A percentile compares a stretch with the other conserved stretches of the same genome.
These are phyloP conservation scores for Veloboletus limbatus DNA, from an alignment of 1,284 basidiomycete genomes.

Conservation along the genomic window DNA sequence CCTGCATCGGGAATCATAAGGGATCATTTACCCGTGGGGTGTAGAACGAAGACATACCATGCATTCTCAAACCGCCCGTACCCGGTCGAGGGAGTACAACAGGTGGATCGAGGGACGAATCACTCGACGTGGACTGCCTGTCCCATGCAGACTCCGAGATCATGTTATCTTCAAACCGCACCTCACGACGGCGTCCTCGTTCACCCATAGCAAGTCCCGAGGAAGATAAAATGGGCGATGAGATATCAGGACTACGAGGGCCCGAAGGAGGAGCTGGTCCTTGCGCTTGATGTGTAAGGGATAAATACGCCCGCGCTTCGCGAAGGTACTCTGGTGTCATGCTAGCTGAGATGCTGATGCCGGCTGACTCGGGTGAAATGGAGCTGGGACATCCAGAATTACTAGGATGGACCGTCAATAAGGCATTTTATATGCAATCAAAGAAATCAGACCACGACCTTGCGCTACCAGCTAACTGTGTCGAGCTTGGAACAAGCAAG, in stretches of 20 bases:
- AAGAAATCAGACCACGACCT: conserved; percentile 12
- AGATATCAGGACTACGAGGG: conserved; percentile 21
- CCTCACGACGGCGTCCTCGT: conserved; percentile 33
- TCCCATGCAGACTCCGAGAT: conserved; percentile 34
- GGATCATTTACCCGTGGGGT: neutral
- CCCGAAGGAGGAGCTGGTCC: conserved; percentile 11
- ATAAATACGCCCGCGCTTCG: conserved; percentile 34
- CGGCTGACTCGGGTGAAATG: conserved; percentile 36
- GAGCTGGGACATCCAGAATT: conserved; percentile 30
- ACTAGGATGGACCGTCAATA: conserved; percentile 21
- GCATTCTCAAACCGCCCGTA: conserved; percentile 10
- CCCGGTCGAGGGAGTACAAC: conserved; percentile 16
- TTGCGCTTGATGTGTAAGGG: conserved; percentile 25
- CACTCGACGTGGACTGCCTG: conserved; percentile 32
- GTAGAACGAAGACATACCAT: conserved; percentile 15
- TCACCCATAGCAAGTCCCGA: conserved; percentile 27
- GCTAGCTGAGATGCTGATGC: conserved; percentile 32
- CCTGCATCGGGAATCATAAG: conserved; percentile 19
- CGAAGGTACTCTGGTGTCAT: conserved; percentile 35
- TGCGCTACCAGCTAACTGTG: conserved; percentile 14
- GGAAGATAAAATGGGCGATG: conserved; percentile 34
- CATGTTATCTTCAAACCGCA: conserved; percentile 37
- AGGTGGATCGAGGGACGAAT: conserved; percentile 31
- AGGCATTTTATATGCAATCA: neutral
- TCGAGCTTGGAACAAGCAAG: conserved; percentile 28